phyloP scores from a whole-genome alignment of 163 green algal genomes.

The Volvox carteri region DNA sequence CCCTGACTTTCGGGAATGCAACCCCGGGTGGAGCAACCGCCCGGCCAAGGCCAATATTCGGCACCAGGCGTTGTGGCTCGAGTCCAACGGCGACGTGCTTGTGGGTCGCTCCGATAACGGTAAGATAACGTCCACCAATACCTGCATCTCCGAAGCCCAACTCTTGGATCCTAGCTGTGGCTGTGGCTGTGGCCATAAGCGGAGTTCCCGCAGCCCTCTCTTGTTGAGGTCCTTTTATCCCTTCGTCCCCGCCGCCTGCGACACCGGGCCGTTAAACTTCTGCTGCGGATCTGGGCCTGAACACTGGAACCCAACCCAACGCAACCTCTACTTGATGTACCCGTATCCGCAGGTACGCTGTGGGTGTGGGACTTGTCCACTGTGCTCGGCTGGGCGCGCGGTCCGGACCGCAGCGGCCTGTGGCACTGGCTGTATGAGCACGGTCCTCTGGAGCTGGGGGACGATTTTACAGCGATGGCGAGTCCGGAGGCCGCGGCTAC shows the following conservation, averaged over 20 bases:
- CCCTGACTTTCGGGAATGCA: not conserved
- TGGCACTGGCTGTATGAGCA: constrained; percentile 27
- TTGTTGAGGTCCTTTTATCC: no score
- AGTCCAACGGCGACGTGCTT: constrained; percentile 60
- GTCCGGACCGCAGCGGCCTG: constrained; percentile 25
- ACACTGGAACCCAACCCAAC: no score
- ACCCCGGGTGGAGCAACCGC: not conserved
- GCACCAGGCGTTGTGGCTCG: constrained; percentile 62
- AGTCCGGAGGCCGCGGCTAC: no score
- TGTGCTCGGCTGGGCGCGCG: constrained; percentile 31
- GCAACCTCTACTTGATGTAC: no score
- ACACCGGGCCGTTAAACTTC: no score
- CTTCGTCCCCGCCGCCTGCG: no score
- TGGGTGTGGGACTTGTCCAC: constrained; percentile 48
- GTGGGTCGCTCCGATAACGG: constrained; percentile 69
- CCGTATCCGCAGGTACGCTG: constrained; percentile 18
- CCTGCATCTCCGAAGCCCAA: no score
- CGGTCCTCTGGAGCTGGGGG: not conserved
- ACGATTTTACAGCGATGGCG: not conserved
- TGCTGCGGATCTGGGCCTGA: no score
- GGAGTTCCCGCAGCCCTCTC: no score
- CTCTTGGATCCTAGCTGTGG: no score
- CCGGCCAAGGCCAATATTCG: not conserved
- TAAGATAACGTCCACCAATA: no score
- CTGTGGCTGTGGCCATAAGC: no score